Percentiles rank a stretch among this genome's conserved stretches.
phyloP scores from a whole-genome alignment of 371 early-diverging fungal genomes.

The Zancudomyces culisetae region DNA sequence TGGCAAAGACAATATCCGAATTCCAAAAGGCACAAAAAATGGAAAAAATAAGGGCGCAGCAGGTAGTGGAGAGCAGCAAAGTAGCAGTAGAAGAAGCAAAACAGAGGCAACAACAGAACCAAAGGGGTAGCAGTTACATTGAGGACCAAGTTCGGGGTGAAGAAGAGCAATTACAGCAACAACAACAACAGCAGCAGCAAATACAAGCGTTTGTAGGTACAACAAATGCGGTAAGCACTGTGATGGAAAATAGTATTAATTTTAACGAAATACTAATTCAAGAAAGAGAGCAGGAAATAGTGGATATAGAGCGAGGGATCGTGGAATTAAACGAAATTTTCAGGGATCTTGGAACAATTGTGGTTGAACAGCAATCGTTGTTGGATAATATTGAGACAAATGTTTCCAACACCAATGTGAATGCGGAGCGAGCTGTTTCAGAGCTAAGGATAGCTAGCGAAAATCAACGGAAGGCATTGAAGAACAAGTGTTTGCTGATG shows the following conservation, averaged over 20 bases:
- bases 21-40: conserved; percentile 69
- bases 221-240: no score
- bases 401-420: conserved; percentile 53
- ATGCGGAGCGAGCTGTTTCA: conserved; percentile 55
- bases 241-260: conserved; percentile 74
- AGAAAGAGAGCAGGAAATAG: conserved; percentile 83
- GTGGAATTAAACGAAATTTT: conserved; percentile 88
- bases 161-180: neutral
- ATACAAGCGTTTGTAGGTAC: no score
- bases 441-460: conserved; percentile 62
- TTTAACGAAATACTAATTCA: conserved; percentile 79
- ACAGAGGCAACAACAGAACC: conserved; percentile 18
- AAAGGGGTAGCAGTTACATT: conserved; percentile 3
- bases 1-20: conserved; percentile 67
- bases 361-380: conserved; percentile 83
- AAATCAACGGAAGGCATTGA: conserved; percentile 59
- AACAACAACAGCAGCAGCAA: conserved; percentile 32
- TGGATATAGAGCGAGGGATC: conserved; percentile 81
- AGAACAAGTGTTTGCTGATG: conserved; percentile 41
- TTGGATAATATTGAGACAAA: conserved; percentile 82
- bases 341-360: conserved; percentile 83
- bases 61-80: conserved; percentile 57
- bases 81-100: conserved; percentile 17
- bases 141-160: neutral
- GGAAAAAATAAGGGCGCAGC: conserved; percentile 68